Conservation (phyloP, 2,329 filamentous ascomycete species). For the Lachnellula subtilissima region DNA sequence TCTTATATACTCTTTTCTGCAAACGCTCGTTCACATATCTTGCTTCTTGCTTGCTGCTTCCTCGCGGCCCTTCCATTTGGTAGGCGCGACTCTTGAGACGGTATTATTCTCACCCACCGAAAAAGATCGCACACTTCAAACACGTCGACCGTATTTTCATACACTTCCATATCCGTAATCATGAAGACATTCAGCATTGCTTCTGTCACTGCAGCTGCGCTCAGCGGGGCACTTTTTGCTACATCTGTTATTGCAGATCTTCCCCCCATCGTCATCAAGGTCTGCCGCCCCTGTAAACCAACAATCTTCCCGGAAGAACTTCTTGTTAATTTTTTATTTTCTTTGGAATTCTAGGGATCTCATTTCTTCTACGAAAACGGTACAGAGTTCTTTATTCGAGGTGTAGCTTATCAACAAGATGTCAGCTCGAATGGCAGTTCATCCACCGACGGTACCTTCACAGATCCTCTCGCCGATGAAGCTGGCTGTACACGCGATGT, state of each 20-base stretch:
- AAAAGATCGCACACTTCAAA: background rate
- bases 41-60: too few relatives aligned
- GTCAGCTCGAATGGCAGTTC: conserved; percentile 50
- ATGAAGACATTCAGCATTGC: conserved; percentile 51
- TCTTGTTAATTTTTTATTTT: background rate
- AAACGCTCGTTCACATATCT: too few relatives aligned
- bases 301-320: conserved; percentile 1
- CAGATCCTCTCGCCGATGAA: conserved; percentile 75
- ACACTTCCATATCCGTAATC: conserved; percentile 24
- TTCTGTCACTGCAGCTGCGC: conserved; percentile 37
- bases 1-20: too few relatives aligned
- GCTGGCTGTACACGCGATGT: conserved; percentile 77
- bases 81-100: background rate
- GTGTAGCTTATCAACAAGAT: conserved; percentile 92
- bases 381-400: conserved; percentile 87
- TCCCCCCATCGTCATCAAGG: conserved; percentile 47
- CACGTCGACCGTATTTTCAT: background rate
- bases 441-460: conserved; percentile 53
- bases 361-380: conserved; percentile 47
- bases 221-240: conserved; percentile 48
- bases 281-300: conserved; percentile 11
- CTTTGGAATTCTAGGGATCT: conserved; percentile 25
- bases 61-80: too few relatives aligned
- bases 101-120: background rate
- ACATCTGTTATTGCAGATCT: conserved; percentile 49